Evolutionary conservation across 2,329 filamentous ascomycete genomes (phyloP), one percentile per base, ranked within the genome.

Genomic region (Nemania sp.): DNA sequence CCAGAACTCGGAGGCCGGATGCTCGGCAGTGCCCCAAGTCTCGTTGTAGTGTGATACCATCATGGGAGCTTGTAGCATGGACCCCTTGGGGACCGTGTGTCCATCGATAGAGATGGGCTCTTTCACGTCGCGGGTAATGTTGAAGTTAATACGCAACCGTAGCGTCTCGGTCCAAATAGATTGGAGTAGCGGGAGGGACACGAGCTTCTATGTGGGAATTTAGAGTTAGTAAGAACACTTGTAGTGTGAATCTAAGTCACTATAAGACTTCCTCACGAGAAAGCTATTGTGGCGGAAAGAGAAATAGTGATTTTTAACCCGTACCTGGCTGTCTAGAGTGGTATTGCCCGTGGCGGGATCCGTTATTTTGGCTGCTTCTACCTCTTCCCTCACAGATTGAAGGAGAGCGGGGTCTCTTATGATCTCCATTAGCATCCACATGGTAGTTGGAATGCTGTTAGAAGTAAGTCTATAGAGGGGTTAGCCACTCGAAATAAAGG

Each of bases 351-450:
- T 66, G 10, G 22, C 45, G 11, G 63, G 45, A 49, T 66, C 56
- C 8, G 49, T 55, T 4, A 27, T 24, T 6, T 26, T 47, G 5
- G 41, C 56, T 3, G 49, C 22, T 22, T 2, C 35, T 22, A 66
- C 26, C 20, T 66, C 64, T 11, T 55, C 57, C 7, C 56, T 11
- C 41, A 66, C 51, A 13, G 6, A 35, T 49, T 55, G 22, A n/a
- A 47, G 57, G 24, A 62, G 56, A 5, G 22, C 49, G 2, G 57
- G 24, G 27, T 62, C 49, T 32, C 41, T 11, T 35, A 62, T 55
- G 13, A 66, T 56, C 32, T 66, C 57, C 47, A 66, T 61, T n/a
- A 66, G 35, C 56, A 61, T 54, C 62, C 62, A 65, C 11, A 24
- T 66, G 3, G 35, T 27, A 18, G 56, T 61, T 5, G 63, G 63